These are phyloP conservation scores for Penicillium crustosum DNA, from an alignment of 2,329 filamentous ascomycete species.

Conservation along the genomic window DNA sequence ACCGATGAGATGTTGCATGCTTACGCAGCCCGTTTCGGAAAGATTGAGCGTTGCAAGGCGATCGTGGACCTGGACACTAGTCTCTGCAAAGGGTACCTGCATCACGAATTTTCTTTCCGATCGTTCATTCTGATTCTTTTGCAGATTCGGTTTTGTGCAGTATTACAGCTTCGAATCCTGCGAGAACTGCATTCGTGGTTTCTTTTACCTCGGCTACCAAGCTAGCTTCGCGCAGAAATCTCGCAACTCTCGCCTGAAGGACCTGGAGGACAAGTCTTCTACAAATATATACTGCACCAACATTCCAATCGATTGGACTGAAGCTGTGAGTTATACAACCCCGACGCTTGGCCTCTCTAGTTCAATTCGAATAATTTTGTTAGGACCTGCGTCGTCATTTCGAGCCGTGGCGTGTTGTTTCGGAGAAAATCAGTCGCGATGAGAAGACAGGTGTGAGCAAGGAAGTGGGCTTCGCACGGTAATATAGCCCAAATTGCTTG, in stretches of 20 bases:
- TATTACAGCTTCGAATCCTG: conserved; percentile 85
- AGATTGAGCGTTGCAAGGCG: conserved; percentile 94
- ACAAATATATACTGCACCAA: conserved; percentile 99
- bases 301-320: conserved; percentile 85
- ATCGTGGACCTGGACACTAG: conserved; percentile 94
- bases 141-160: conserved; percentile 94
- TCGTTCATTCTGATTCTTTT: conserved; percentile 25
- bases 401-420: conserved; percentile 66
- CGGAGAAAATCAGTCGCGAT: conserved; percentile 92
- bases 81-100: conserved; percentile 86
- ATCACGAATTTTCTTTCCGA: conserved; percentile 5
- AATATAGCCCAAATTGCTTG: conserved; percentile 20
- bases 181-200: conserved; percentile 93
- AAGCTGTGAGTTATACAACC: conserved; percentile 64
- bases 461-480: conserved; percentile 97
- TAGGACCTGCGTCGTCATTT: conserved; percentile 68
- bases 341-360: conserved; percentile 4
- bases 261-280: conserved; percentile 82
- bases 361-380: conserved; percentile 57
- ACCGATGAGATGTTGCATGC: conserved; percentile 83
- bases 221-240: conserved; percentile 98
- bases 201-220: conserved; percentile 92
- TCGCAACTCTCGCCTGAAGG: conserved; percentile 97
- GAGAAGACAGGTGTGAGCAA: conserved; percentile 82
- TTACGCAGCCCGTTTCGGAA: conserved; percentile 85